Evolutionary conservation across 257 asterid genomes (phyloP).

Genomic region (Euphrasia confusa): DNA sequence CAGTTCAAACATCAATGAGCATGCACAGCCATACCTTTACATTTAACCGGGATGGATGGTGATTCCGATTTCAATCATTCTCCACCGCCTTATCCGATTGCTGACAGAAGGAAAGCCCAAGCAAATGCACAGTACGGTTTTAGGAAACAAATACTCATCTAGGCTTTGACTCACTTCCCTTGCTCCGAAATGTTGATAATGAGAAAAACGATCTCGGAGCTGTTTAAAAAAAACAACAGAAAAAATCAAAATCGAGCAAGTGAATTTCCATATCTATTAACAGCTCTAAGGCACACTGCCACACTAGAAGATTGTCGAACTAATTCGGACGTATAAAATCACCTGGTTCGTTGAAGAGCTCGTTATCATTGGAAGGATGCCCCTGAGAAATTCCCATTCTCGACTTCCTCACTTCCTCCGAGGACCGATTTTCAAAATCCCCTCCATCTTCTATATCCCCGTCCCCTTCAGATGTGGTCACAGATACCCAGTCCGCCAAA

Average conservation of each 20-base stretch:
- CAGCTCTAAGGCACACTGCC: too few species aligned
- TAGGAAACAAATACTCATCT: conserved; percentile 33
- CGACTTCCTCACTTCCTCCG: conserved; percentile 79
- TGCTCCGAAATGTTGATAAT: conserved; percentile 81
- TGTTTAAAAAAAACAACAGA: conserved; percentile 31
- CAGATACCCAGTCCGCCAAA: conserved; percentile 78
- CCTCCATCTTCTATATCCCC: conserved; percentile 86
- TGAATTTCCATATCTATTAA: too few species aligned
- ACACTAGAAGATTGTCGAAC: too few species aligned
- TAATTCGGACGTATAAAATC: background rate
- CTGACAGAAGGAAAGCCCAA: too few species aligned
- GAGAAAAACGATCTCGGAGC: conserved; percentile 93
- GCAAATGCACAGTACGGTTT: too few species aligned
- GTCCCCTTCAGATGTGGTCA: conserved; percentile 80
- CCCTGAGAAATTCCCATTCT: conserved; percentile 75
- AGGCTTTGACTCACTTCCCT: conserved; percentile 82
- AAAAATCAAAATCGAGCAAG: background rate
- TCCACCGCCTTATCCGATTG: too few species aligned
- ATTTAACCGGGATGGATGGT: too few species aligned
- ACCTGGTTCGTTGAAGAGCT: conserved; percentile 69
- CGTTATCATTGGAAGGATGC: conserved; percentile 69
- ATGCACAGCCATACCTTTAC: too few species aligned
- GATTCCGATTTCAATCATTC: too few species aligned
- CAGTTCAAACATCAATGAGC: too few species aligned
- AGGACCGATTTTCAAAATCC: conserved; percentile 60